Percentiles rank a stretch among this genome's conserved stretches.
These are phyloP conservation scores for Schoenoplectus triqueter DNA, from an alignment of 202 grass and related monocot species.

Conservation along the genomic window DNA sequence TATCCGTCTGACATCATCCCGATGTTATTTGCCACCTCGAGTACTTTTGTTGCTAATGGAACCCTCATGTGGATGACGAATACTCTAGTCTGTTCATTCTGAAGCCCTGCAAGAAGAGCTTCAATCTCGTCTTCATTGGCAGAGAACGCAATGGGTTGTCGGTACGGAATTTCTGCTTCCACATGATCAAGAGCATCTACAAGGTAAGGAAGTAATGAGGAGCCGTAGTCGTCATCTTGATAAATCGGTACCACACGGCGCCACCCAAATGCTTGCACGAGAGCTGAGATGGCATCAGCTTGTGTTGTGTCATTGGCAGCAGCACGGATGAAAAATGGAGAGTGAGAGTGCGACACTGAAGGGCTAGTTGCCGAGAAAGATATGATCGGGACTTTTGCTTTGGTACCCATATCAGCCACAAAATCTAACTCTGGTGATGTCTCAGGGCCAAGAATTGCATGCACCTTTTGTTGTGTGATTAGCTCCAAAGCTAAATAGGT, in stretches of 20 bases:
- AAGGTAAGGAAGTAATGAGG: conserved; percentile 71
- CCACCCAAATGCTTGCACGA: conserved; percentile 62
- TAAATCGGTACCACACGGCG: conserved; percentile 71
- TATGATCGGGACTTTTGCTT: conserved; percentile 58
- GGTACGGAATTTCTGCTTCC: conserved; percentile 58
- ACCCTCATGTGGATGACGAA: conserved; percentile 70
- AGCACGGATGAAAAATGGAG: conserved; percentile 64
- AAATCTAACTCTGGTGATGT: conserved; percentile 62
- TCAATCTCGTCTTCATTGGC: conserved; percentile 40
- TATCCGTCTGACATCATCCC: conserved; percentile 56
- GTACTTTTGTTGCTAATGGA: conserved; percentile 46
- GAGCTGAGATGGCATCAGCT: conserved; percentile 51
- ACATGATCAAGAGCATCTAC: conserved; percentile 49
- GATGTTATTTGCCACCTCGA: conserved; percentile 35
- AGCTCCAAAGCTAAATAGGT: conserved; percentile 50
- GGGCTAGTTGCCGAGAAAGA: conserved; percentile 83
- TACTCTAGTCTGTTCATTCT: conserved; percentile 68
- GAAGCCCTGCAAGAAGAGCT: conserved; percentile 42
- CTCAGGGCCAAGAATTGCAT: conserved; percentile 74
- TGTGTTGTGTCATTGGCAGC: conserved; percentile 58
- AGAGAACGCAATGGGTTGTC: conserved; percentile 38
- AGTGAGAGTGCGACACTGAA: conserved; percentile 44
- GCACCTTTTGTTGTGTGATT: conserved; percentile 51
- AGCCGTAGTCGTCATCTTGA: conserved; percentile 81
- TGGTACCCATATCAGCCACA: conserved; percentile 63